phyloP scores from a whole-genome alignment of 176 grass and related monocot species.

The Ensete glaucum region DNA sequence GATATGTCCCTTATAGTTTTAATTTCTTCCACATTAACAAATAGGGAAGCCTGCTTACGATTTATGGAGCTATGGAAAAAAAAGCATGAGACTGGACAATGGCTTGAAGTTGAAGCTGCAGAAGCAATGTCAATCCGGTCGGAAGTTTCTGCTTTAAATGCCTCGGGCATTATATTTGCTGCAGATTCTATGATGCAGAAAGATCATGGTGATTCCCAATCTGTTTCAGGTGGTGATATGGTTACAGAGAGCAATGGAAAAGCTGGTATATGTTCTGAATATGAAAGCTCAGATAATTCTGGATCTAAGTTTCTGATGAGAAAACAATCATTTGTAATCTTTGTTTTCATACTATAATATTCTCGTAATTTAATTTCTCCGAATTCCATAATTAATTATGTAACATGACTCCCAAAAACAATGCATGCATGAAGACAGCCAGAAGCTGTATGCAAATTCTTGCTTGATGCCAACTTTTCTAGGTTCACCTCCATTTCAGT shows the following conservation, averaged over 20 bases:
- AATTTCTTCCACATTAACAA: background rate
- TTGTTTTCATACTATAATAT: background rate
- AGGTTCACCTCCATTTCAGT: background rate
- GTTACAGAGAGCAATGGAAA: constrained; percentile 54
- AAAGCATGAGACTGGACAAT: constrained; percentile 97
- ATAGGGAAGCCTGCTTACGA: constrained; percentile 71
- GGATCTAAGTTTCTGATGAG: no score
- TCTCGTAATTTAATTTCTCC: no score
- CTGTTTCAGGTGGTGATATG: constrained; percentile 26
- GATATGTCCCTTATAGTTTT: background rate
- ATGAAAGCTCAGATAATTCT: background rate
- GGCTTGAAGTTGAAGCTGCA: constrained; percentile 81
- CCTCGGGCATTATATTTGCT: constrained; percentile 61
- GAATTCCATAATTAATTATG: no score
- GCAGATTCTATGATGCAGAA: constrained; percentile 52
- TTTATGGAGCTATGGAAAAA: constrained; percentile 91
- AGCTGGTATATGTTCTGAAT: constrained; percentile 39
- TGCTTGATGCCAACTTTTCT: background rate
- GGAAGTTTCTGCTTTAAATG: constrained; percentile 79
- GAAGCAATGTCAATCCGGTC: constrained; percentile 83
- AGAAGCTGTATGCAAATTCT: background rate
- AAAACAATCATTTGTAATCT: background rate
- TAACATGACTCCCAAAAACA: background rate
- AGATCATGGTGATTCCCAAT: constrained; percentile 16
- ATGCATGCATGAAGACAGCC: background rate